Evolutionary conservation across 2,329 filamentous ascomycete species (phyloP).

Genomic region (Neonectria punicea): DNA sequence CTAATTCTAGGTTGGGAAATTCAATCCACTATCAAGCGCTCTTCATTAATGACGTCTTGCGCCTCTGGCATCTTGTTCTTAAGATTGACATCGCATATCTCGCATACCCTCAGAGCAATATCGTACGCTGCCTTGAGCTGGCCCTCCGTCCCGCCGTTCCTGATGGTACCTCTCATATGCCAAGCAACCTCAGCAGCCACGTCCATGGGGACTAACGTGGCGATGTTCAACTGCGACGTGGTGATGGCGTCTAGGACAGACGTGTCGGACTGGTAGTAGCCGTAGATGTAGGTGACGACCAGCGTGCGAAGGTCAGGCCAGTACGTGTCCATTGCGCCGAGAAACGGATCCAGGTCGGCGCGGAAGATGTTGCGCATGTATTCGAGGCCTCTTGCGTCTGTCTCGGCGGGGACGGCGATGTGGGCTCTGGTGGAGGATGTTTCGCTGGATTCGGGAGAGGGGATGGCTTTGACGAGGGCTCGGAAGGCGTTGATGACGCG

Average conservation of each 20-base stretch:
- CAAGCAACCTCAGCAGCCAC: constrained; percentile 41
- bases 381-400: constrained; percentile 32
- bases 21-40: constrained; percentile 24
- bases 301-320: constrained; percentile 41
- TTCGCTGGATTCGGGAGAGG: constrained; percentile 34
- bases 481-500: constrained; percentile 42
- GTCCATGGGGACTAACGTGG: constrained; percentile 41
- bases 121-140: constrained; percentile 24
- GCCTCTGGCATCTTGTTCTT: constrained; percentile 38
- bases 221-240: constrained; percentile 40
- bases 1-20: too few species aligned
- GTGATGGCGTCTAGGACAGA: constrained; percentile 35
- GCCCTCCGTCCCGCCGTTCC: constrained; percentile 36
- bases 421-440: constrained; percentile 31
- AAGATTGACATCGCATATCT: constrained; percentile 31
- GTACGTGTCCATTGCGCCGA: constrained; percentile 37
- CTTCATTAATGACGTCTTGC: constrained; percentile 36
- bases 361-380: constrained; percentile 44
- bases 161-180: constrained; percentile 41
- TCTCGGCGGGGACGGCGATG: constrained; percentile 29
- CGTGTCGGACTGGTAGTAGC: constrained; percentile 41
- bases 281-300: constrained; percentile 40
- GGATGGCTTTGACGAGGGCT: constrained; percentile 32
- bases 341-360: constrained; percentile 40
- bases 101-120: constrained; percentile 16